phyloP scores from a whole-genome alignment of 345 rosid species.

The sweet orange (Citrus sinensis) region DNA sequence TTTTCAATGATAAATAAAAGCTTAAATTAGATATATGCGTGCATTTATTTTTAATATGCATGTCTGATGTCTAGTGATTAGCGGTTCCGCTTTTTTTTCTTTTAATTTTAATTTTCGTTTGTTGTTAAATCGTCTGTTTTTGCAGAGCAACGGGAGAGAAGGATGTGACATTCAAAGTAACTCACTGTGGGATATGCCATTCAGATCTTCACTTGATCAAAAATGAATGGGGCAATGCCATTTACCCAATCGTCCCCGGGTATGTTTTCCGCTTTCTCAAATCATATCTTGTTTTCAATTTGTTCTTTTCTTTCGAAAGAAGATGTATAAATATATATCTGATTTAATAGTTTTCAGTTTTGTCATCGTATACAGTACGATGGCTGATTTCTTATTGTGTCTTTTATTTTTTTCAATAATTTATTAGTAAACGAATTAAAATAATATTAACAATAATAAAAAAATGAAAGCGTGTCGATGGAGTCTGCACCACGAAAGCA shows the following conservation, averaged over 20 bases:
- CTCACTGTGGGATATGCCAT: conserved; percentile 62
- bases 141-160: conserved; percentile 41
- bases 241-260: conserved; percentile 43
- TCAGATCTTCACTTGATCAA: conserved; percentile 34
- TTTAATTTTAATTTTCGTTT: background rate
- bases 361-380: background rate
- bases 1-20: no score
- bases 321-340: background rate
- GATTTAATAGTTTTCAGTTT: no score
- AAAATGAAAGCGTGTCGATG: no score
- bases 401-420: background rate
- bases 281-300: background rate
- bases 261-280: background rate
- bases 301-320: background rate
- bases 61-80: background rate
- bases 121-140: background rate
- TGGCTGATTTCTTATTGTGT: background rate
- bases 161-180: conserved; percentile 57
- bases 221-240: conserved; percentile 41
- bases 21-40: background rate
- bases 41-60: background rate
- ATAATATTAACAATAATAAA: no score
- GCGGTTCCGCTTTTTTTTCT: no score
- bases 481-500: no score
- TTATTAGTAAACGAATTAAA: no score